A percentile compares a stretch with the other conserved stretches of the same genome.
phyloP scores from a whole-genome alignment of 371 early-diverging fungal species.

The Rhizopus sp. region DNA sequence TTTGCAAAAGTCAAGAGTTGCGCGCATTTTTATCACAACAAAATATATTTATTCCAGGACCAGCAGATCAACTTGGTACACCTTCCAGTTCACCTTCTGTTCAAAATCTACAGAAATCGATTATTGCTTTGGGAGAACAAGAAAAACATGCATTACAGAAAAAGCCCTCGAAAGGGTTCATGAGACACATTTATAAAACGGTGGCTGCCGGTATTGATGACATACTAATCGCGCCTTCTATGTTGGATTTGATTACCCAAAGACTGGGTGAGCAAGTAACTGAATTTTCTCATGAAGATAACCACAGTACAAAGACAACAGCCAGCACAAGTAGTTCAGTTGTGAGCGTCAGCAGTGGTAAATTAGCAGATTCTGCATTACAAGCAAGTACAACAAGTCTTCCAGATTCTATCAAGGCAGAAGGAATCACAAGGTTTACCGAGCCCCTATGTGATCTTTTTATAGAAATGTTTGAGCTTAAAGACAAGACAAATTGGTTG shows the following conservation, averaged over 20 bases:
- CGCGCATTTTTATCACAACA: conserved; percentile 69
- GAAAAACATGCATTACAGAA: neutral
- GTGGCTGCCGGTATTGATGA: conserved; percentile 73
- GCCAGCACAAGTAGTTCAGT: conserved; percentile 14
- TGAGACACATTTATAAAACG: conserved; percentile 73
- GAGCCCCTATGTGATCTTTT: conserved; percentile 82
- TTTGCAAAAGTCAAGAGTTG: conserved; percentile 61
- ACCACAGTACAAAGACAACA: conserved; percentile 6
- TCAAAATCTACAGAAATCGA: conserved; percentile 29
- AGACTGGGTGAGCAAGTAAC: conserved; percentile 71
- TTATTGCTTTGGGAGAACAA: neutral
- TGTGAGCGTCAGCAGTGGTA: conserved; percentile 1
- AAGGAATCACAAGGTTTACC: conserved; percentile 59
- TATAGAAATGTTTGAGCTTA: conserved; percentile 86
- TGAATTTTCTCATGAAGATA: conserved; percentile 43
- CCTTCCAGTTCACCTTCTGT: conserved; percentile 21
- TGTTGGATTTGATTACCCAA: conserved; percentile 74
- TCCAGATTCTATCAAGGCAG: conserved; percentile 34
- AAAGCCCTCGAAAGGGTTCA: conserved; percentile 44
- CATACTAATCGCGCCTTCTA: conserved; percentile 66
- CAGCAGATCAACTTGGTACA: conserved; percentile 20
- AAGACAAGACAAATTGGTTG: conserved; percentile 85
- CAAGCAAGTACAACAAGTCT: conserved; percentile 8
- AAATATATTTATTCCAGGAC: conserved; percentile 52
- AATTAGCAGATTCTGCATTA: neutral